A percentile compares a stretch with the other conserved stretches of the same genome.
These are phyloP conservation scores for Spizellomyces sp. DNA, from an alignment of 192 early-diverging fungal genomes.

Conservation along the genomic window DNA sequence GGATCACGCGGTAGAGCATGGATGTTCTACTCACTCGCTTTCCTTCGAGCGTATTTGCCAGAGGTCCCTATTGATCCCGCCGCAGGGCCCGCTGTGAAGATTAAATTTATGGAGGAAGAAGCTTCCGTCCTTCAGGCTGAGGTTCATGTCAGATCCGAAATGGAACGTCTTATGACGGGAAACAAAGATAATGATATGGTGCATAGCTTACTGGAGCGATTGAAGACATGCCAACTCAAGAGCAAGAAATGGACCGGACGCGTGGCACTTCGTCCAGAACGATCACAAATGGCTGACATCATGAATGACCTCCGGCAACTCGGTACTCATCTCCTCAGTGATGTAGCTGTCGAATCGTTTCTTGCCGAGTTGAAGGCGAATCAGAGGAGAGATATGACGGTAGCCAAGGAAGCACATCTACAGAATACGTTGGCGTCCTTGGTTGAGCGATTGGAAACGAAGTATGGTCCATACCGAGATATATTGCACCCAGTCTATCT, in stretches of 20 bases:
- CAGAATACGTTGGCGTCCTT: constrained; percentile 72
- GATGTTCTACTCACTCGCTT: constrained; percentile 54
- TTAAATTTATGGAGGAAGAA: constrained; percentile 64
- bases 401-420: constrained; percentile 53
- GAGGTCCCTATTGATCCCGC: constrained; percentile 84
- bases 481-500: constrained; percentile 69
- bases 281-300: constrained; percentile 66
- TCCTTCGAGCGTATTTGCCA: constrained; percentile 77
- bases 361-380: neutral
- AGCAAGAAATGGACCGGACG: constrained; percentile 8
- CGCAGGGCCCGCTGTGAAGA: constrained; percentile 65
- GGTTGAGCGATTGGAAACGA: constrained; percentile 60
- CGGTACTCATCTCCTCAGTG: constrained; percentile 54
- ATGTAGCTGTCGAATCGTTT: constrained; percentile 16
- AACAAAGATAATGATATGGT: constrained; percentile 16
- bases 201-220: neutral
- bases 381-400: neutral
- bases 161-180: constrained; percentile 31
- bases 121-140: constrained; percentile 50
- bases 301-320: constrained; percentile 64
- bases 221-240: constrained; percentile 4
- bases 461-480: constrained; percentile 77
- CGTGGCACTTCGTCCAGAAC: constrained; percentile 66
- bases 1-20: constrained; percentile 56
- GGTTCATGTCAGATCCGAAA: constrained; percentile 55